Evolutionary conservation across 2,329 filamentous ascomycete genomes (phyloP), one percentile per base, ranked within the genome.

Genomic region (Epichloe scottii): DNA sequence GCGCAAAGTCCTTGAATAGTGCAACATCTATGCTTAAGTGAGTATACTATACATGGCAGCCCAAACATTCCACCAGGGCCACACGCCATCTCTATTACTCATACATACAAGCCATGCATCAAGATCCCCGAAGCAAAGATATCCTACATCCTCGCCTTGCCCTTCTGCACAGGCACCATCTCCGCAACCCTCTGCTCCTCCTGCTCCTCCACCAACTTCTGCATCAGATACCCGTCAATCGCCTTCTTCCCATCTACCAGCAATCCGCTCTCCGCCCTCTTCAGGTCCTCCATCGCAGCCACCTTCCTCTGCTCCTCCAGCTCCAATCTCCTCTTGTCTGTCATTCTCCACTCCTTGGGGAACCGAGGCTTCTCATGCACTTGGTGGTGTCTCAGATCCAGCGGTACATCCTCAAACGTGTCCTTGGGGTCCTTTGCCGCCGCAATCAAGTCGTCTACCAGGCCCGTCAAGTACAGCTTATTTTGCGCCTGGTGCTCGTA

Each of bases 401-500:
- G 77, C 2, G 93, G 91, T 33, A 98, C 71, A 65, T 98, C 93
- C 57, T 83, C 83, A 61, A 97, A 96, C 11, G 79, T 86, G 59
- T 98, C 91, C 38, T 71, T 78, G 23, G 77, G 73, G 63, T 95
- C 84, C 74, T 82, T 87, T 53, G 90, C 89, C 63, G 88, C 82
- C 6, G 71, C 73, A 53, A 98, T 71, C 57, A 98, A 71, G 47
- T 75, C 79, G 56, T 84, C 75, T 47, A 97, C 79, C 46, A 89
- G 68, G 60, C 95, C 88, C 49, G 82, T 85, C 21, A 98, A 76
- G 66, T 93, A 93, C n/a, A 88, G 82, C 76, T 97, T 98, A 74
- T 98, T 98, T 72, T 97, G 90, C 17, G 90, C 88, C 63, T 89
- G 85, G 51, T 90, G 87, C 63, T 88, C 82, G 66, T 86, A 95